Percentiles rank a stretch among this genome's conserved stretches.
Evolutionary conservation across 257 asterid genomes (phyloP).

Genomic region (Lavandula angustifolia): DNA sequence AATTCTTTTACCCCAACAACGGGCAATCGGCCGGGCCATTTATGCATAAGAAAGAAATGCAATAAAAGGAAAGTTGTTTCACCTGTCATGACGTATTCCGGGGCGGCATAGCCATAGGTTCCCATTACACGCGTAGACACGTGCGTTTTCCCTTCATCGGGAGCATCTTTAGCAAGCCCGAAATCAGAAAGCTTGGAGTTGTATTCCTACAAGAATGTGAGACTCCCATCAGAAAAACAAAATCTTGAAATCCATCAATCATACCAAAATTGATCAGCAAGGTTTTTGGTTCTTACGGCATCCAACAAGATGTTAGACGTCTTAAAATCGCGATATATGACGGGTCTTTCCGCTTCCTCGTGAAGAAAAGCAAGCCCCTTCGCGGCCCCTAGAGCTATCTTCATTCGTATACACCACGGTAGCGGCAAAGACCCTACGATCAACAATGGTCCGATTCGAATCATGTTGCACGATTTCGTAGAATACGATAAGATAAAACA

Average conservation of each 20-base stretch:
- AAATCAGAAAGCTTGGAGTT: slow-evolving; percentile 70
- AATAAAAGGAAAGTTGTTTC: not conserved
- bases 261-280: not conserved
- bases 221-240: slow-evolving; percentile 4
- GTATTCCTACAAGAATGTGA: slow-evolving; percentile 46
- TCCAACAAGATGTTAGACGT: slow-evolving; percentile 64
- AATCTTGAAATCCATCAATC: not conserved
- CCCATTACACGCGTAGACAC: slow-evolving; percentile 71
- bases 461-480: not conserved
- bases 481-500: not conserved
- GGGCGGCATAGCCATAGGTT: slow-evolving; percentile 66
- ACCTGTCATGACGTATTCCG: slow-evolving; percentile 71
- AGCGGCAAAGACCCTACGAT: slow-evolving; percentile 59
- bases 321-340: slow-evolving; percentile 62
- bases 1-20: too few species aligned
- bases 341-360: slow-evolving; percentile 59
- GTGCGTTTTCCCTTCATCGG: slow-evolving; percentile 69
- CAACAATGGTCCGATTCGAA: not conserved
- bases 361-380: slow-evolving; percentile 65
- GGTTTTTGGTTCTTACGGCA: slow-evolving; percentile 40
- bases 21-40: not conserved
- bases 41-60: not conserved
- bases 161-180: slow-evolving; percentile 71
- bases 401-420: slow-evolving; percentile 66
- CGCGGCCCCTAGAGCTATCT: slow-evolving; percentile 29